Conservation (phyloP, 208 protist species). For the Leishmania lainsoni region DNA sequence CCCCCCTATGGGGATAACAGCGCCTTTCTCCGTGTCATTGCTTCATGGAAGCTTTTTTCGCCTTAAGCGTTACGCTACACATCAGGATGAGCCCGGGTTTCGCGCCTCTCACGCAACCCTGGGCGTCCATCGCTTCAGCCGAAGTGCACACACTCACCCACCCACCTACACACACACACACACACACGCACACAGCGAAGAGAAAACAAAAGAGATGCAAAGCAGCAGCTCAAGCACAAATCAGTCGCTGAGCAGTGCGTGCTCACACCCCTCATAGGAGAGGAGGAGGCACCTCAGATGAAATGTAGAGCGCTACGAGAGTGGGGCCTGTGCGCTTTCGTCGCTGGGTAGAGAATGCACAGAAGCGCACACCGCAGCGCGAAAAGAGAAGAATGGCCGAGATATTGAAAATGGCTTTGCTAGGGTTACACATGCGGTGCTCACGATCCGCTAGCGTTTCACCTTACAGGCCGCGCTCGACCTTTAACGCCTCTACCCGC, state of each 20-base stretch:
- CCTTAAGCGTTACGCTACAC: background rate
- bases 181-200: background rate
- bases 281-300: background rate
- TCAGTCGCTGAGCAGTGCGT: background rate
- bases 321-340: background rate
- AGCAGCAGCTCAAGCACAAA: background rate
- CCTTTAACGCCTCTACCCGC: constrained; percentile 57
- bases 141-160: background rate
- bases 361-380: background rate
- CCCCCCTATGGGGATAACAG: too few relatives aligned
- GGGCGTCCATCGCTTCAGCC: background rate
- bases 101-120: background rate
- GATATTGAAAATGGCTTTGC: background rate
- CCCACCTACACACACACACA: too few relatives aligned
- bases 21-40: background rate
- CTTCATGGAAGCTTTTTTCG: background rate
- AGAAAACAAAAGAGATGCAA: background rate
- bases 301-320: background rate
- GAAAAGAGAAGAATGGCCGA: background rate
- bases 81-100: background rate
- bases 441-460: background rate
- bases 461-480: constrained; percentile 24
- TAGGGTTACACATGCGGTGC: background rate
- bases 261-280: background rate
- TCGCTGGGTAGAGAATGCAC: background rate